Percentiles rank a stretch among this genome's conserved stretches.
Conservation (phyloP, 805 yeast species). For the Ogataea pilisensis region DNA sequence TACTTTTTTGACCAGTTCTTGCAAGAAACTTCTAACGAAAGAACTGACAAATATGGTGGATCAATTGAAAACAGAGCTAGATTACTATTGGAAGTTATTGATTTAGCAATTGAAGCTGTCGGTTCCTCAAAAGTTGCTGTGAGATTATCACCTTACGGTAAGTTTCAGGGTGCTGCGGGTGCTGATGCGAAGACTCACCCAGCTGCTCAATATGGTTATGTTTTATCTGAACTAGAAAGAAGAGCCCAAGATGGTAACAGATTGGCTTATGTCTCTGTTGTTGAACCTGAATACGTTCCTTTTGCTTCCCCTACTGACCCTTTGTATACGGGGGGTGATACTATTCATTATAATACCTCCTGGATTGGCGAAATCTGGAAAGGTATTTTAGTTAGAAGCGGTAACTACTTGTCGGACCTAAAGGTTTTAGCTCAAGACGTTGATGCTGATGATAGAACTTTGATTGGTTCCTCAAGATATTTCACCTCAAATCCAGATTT, state of each 20-base stretch:
- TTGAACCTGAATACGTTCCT: too few species aligned
- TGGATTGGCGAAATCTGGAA: slow-evolving; percentile 32
- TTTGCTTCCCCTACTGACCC: slow-evolving; percentile 1
- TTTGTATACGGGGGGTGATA: too few species aligned
- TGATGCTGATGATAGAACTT: slow-evolving; percentile 37
- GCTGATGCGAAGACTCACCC: slow-evolving; percentile 32
- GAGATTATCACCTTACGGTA: slow-evolving; percentile 45
- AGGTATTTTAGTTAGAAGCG: slow-evolving; percentile 26
- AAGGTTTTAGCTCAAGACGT: slow-evolving; percentile 18
- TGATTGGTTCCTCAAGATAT: slow-evolving; percentile 38
- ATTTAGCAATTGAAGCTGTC: slow-evolving; percentile 42
- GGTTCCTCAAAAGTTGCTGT: slow-evolving; percentile 48
- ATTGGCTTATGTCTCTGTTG: slow-evolving; percentile 25
- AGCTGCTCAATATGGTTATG: slow-evolving; percentile 35
- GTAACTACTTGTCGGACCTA: slow-evolving; percentile 23
- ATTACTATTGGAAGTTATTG: slow-evolving; percentile 43
- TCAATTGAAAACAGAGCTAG: slow-evolving; percentile 40
- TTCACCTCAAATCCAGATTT: slow-evolving; percentile 45
- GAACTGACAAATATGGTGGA: slow-evolving; percentile 45
- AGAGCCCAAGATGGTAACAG: slow-evolving; percentile 29
- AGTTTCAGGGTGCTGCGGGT: slow-evolving; percentile 37
- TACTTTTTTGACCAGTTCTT: slow-evolving; percentile 39
- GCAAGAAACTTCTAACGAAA: slow-evolving; percentile 31
- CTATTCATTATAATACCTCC: slow-evolving; percentile 5
- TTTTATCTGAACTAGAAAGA: slow-evolving; percentile 36